These are phyloP conservation scores for Pelargonium myrrhifolium DNA, from an alignment of 441 rosid species.

Conservation along the genomic window DNA sequence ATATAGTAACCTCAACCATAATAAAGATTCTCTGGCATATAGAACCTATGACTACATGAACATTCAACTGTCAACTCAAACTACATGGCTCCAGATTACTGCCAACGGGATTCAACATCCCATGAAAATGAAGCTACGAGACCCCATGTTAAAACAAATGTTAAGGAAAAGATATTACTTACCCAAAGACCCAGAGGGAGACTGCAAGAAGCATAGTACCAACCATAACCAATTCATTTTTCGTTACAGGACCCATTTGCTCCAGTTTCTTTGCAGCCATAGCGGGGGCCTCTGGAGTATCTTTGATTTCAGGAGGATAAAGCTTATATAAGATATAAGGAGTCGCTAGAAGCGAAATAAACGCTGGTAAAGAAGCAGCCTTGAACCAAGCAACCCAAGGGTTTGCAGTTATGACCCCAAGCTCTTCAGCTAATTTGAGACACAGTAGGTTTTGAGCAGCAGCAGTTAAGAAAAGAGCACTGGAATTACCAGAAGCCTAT, in stretches of 20 bases:
- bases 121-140: too few relatives aligned
- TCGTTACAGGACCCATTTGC: constrained; percentile 73
- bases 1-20: too few relatives aligned
- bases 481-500: constrained; percentile 76
- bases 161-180: constrained; percentile 22
- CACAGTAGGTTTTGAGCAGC: constrained; percentile 91
- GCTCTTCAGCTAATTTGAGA: constrained; percentile 86
- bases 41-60: too few relatives aligned
- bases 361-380: constrained; percentile 80
- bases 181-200: constrained; percentile 88
- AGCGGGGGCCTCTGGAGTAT: constrained; percentile 91
- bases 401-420: constrained; percentile 60
- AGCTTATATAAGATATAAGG: constrained; percentile 71
- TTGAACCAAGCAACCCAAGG: constrained; percentile 96
- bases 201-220: constrained; percentile 89
- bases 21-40: too few relatives aligned
- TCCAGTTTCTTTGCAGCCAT: constrained; percentile 70
- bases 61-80: too few relatives aligned
- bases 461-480: constrained; percentile 92
- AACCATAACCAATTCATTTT: constrained; percentile 81
- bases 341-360: constrained; percentile 60
- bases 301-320: constrained; percentile 89
- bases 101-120: too few relatives aligned
- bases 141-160: too few relatives aligned
- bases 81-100: too few relatives aligned